Percentiles rank a stretch among this genome's conserved stretches.
Conservation (phyloP, 2,329 filamentous ascomycete species). For the Hypoxylon sp. region DNA sequence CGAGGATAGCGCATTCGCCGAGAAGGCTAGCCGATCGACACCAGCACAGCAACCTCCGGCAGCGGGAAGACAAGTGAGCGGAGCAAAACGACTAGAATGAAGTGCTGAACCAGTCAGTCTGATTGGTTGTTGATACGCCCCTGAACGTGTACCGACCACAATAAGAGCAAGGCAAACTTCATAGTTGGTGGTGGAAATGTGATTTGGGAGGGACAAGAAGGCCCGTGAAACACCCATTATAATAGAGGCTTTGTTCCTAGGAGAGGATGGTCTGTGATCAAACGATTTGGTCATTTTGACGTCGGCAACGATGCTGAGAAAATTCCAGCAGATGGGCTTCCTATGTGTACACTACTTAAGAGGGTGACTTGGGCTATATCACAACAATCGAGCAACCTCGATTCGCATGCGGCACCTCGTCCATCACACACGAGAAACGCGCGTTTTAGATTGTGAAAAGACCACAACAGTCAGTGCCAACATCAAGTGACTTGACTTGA, state of each 20-base stretch:
- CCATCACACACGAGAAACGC: background rate
- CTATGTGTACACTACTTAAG: constrained; percentile 8
- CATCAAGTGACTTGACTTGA: background rate
- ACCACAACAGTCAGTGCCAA: background rate
- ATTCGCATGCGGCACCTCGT: background rate
- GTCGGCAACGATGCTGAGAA: background rate
- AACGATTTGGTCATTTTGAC: constrained; percentile 5
- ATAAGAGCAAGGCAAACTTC: constrained; percentile 7
- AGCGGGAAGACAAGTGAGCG: constrained; percentile 43
- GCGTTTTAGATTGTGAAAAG: background rate
- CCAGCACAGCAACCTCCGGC: constrained; percentile 45
- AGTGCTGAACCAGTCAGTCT: background rate
- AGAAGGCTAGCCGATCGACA: constrained; percentile 49
- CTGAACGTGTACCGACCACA: background rate
- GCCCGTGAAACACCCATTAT: constrained; percentile 1
- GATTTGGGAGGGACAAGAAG: background rate
- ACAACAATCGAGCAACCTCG: constrained; percentile 1
- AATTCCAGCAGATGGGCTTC: constrained; percentile 3
- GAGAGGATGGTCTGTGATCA: background rate
- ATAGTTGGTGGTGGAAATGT: background rate
- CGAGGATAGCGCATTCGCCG: constrained; percentile 46
- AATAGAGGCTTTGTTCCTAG: background rate
- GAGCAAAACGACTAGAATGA: constrained; percentile 37
- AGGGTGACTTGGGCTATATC: background rate
- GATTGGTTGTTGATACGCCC: background rate